Conservation (phyloP, 345 rosid species). For the Salix dunnii region DNA sequence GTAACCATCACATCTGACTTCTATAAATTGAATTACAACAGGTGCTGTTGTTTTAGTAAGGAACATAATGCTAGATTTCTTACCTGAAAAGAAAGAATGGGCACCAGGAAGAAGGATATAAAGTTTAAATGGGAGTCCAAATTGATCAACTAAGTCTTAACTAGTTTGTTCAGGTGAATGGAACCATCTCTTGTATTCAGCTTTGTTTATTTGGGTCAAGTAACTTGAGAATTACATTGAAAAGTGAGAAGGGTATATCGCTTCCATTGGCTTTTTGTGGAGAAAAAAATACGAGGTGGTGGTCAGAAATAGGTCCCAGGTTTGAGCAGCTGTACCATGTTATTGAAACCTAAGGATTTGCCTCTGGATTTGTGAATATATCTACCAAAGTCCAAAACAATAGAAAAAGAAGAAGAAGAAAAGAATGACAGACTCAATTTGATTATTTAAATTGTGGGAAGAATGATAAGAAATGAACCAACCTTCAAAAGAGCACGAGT, state of each 20-base stretch:
- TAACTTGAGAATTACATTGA: neutral
- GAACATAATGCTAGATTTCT: too few relatives aligned
- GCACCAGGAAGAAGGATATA: too few relatives aligned
- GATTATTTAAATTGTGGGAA: neutral
- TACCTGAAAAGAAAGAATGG: too few relatives aligned
- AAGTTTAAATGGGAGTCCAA: too few relatives aligned
- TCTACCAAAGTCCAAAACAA: neutral
- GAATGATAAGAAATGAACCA: neutral
- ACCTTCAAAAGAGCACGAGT: conserved; percentile 87
- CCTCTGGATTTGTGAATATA: neutral
- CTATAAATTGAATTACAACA: too few relatives aligned
- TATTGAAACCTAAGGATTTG: neutral
- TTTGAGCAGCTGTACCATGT: neutral
- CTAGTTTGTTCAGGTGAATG: too few relatives aligned
- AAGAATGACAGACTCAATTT: neutral
- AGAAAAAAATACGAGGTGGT: too few relatives aligned
- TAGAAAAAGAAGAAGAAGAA: neutral
- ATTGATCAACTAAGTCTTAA: too few relatives aligned
- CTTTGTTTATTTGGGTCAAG: neutral
- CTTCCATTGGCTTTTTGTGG: neutral
- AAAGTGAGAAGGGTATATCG: neutral
- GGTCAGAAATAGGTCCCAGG: too few relatives aligned
- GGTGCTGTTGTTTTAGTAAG: too few relatives aligned
- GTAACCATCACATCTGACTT: too few relatives aligned
- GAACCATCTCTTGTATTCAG: neutral